Evolutionary conservation across 2,329 filamentous ascomycete species (phyloP).

Genomic region (Lecanoromycetidae sp.): DNA sequence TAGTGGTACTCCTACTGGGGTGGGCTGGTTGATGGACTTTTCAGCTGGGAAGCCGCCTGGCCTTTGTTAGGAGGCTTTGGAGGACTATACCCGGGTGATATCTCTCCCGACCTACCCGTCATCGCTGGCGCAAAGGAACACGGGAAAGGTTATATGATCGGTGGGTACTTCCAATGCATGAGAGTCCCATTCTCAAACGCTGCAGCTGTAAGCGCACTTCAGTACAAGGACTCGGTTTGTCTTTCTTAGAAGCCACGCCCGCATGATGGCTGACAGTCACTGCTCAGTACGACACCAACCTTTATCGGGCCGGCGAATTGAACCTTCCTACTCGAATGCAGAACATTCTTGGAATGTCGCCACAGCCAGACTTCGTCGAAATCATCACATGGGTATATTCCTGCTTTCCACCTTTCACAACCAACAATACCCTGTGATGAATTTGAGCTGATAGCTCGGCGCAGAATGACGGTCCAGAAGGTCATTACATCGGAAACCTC

Average conservation of each 20-base stretch:
- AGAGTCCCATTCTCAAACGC: background rate
- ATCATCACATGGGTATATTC: conserved; percentile 25
- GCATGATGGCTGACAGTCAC: background rate
- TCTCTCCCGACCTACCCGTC: conserved; percentile 21
- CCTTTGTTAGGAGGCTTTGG: conserved; percentile 18
- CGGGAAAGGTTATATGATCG: conserved; percentile 28
- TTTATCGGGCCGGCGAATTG: conserved; percentile 27
- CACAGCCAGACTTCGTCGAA: conserved; percentile 25
- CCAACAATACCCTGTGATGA: too few species aligned
- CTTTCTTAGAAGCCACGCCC: background rate
- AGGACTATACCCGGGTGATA: conserved; percentile 18
- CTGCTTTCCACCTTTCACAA: background rate
- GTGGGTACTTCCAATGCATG: conserved; percentile 10
- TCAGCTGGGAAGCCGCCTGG: conserved; percentile 31
- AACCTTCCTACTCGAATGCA: conserved; percentile 29
- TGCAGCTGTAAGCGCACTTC: conserved; percentile 15
- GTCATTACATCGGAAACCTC: conserved; percentile 28
- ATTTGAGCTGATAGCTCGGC: background rate
- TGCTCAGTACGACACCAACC: conserved; percentile 22
- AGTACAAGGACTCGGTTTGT: conserved; percentile 18
- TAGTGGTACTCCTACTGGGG: conserved; percentile 24
- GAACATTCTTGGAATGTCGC: conserved; percentile 25
- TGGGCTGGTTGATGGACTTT: conserved; percentile 26
- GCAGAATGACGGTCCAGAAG: conserved; percentile 28
- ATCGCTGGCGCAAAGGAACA: conserved; percentile 20